Conservation (phyloP, 768 basidiomycete genomes). For the Macrolepiota fuliginosa region DNA sequence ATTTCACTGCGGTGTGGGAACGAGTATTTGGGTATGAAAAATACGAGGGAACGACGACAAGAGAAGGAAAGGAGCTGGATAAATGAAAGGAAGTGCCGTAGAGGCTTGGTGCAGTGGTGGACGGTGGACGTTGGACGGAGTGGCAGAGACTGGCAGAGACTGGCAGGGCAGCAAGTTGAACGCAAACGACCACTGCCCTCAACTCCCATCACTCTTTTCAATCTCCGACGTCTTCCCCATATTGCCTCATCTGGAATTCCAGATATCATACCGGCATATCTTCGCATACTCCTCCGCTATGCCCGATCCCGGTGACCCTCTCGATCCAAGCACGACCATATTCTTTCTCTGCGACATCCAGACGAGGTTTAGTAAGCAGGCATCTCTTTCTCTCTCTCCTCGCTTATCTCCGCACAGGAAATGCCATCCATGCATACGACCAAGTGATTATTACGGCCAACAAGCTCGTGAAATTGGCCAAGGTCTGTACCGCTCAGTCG, state of each 20-base stretch:
- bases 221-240: conserved; percentile 20
- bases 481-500: conserved; percentile 35
- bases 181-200: conserved; percentile 2
- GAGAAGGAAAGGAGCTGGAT: conserved; percentile 32
- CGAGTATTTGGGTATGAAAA: conserved; percentile 18
- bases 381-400: conserved; percentile 1
- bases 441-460: conserved; percentile 64
- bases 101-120: conserved; percentile 19
- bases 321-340: conserved; percentile 40
- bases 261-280: conserved; percentile 18
- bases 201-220: conserved; percentile 11
- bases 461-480: conserved; percentile 77
- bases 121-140: conserved; percentile 15
- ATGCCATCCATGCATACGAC: conserved; percentile 68
- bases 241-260: conserved; percentile 15
- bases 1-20: background rate
- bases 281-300: conserved; percentile 17
- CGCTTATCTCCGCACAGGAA: conserved; percentile 18
- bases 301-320: conserved; percentile 21
- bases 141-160: conserved; percentile 15
- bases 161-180: conserved; percentile 2
- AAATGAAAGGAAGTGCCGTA: conserved; percentile 38
- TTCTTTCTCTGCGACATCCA: conserved; percentile 89
- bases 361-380: conserved; percentile 58
- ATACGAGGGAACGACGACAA: conserved; percentile 20